A percentile compares a stretch with the other conserved stretches of the same genome.
Conservation (phyloP, 192 early-diverging fungal species). For the Entomortierella parvispora region DNA sequence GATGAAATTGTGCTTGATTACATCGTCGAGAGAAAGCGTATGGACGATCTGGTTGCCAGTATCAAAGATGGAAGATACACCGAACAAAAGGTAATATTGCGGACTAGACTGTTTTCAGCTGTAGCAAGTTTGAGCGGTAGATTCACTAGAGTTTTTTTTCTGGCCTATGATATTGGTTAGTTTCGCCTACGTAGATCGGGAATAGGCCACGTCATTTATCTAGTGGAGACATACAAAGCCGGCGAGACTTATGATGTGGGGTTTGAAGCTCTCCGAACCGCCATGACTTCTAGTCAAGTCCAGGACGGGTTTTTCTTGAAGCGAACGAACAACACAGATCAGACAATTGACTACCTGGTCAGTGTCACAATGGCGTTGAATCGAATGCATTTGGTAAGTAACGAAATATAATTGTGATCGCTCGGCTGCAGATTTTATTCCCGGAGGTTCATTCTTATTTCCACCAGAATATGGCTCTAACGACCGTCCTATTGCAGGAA, state of each 20-base stretch:
- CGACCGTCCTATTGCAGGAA: conserved; percentile 13
- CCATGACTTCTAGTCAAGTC: conserved; percentile 79
- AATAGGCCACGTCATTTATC: conserved; percentile 80
- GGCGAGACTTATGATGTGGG: conserved; percentile 73
- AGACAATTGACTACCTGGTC: conserved; percentile 83
- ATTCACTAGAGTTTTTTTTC: not conserved
- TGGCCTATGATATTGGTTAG: conserved; percentile 60
- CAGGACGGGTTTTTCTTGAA: conserved; percentile 87
- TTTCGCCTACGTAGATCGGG: conserved; percentile 78
- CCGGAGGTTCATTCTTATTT: conserved; percentile 1
- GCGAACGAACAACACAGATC: conserved; percentile 76
- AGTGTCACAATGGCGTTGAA: conserved; percentile 68
- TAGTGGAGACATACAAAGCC: conserved; percentile 83
- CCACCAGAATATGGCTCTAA: not conserved
- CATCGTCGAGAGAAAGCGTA: conserved; percentile 93
- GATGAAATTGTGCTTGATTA: conserved; percentile 84
- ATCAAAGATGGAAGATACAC: conserved; percentile 93
- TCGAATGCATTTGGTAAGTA: conserved; percentile 60
- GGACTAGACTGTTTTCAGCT: not conserved
- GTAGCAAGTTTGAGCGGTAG: not conserved
- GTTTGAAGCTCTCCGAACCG: conserved; percentile 71
- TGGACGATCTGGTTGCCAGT: conserved; percentile 90
- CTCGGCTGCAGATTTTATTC: too few species aligned
- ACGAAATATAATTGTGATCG: not conserved
- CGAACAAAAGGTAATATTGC: conserved; percentile 84